These are phyloP conservation scores for Detonula confervacea DNA, from an alignment of 352 stramenopile genomes.

Conservation along the genomic window DNA sequence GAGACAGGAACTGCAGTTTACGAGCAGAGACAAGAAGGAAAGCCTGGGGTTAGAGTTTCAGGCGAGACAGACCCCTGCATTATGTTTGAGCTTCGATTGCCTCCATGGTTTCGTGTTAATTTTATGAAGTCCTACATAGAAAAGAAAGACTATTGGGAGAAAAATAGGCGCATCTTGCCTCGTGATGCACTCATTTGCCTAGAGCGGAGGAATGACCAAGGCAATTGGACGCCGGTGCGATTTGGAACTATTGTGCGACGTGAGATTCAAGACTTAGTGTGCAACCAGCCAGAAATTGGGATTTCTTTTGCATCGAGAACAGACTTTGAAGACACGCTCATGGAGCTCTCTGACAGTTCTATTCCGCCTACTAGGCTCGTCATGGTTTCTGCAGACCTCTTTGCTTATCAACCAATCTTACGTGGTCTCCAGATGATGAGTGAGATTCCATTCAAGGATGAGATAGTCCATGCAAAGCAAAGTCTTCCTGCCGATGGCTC, in stretches of 20 bases:
- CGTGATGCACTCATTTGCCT: slow-evolving; percentile 26
- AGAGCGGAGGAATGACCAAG: slow-evolving; percentile 15
- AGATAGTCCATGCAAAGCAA: slow-evolving; percentile 19
- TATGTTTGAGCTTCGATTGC: slow-evolving; percentile 27
- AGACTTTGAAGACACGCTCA: slow-evolving; percentile 16
- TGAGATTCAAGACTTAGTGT: slow-evolving; percentile 5
- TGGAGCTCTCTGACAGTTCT: slow-evolving; percentile 18
- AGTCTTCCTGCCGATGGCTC: slow-evolving; percentile 1
- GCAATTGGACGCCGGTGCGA: slow-evolving; percentile 11
- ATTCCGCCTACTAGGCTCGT: slow-evolving; percentile 20
- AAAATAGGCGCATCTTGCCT: slow-evolving; percentile 29
- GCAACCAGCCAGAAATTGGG: slow-evolving; percentile 8
- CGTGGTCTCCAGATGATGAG: slow-evolving; percentile 28
- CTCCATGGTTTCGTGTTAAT: slow-evolving; percentile 30
- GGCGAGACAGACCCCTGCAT: slow-evolving; percentile 28
- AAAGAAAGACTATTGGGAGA: slow-evolving; percentile 27
- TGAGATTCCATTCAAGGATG: slow-evolving; percentile 28
- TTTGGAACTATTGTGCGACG: slow-evolving; percentile 33
- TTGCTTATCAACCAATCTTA: slow-evolving; percentile 32
- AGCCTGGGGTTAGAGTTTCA: not conserved
- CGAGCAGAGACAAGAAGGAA: too few relatives aligned
- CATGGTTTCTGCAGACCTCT: slow-evolving; percentile 31
- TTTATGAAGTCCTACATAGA: slow-evolving; percentile 13
- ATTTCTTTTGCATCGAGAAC: slow-evolving; percentile 17
- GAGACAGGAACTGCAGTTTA: slow-evolving; percentile 22